These are phyloP conservation scores for Crithidia thermophila DNA, from an alignment of 208 protist species.

Conservation along the genomic window DNA sequence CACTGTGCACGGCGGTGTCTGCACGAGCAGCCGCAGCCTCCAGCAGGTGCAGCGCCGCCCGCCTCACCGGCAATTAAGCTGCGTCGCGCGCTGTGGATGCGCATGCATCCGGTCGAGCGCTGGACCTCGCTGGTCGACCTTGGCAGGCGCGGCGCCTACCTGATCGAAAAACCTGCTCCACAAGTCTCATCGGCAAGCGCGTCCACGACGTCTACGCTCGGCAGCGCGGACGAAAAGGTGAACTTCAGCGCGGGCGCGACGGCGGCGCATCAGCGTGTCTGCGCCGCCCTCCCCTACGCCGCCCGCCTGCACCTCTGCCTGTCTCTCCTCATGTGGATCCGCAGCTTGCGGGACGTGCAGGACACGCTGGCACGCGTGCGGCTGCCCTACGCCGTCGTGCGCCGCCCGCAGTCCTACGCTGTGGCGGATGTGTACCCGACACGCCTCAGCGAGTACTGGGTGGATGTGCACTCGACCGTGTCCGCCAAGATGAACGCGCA, in stretches of 20 bases:
- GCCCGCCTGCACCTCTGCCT: constrained; percentile 62
- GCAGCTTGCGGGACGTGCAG: constrained; percentile 65
- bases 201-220: constrained; percentile 7
- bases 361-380: constrained; percentile 65
- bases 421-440: constrained; percentile 71
- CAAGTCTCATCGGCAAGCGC: not conserved
- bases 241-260: constrained; percentile 27
- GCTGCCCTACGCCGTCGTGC: constrained; percentile 52
- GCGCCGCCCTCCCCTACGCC: constrained; percentile 55
- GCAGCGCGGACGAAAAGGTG: constrained; percentile 26
- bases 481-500: constrained; percentile 38
- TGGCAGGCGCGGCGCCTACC: constrained; percentile 46
- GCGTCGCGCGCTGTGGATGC: constrained; percentile 52
- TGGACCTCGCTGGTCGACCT: constrained; percentile 76
- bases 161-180: constrained; percentile 38
- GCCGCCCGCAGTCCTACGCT: constrained; percentile 33
- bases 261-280: constrained; percentile 33
- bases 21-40: no score
- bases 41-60: not conserved
- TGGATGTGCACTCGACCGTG: constrained; percentile 66
- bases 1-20: no score
- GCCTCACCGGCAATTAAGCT: constrained; percentile 18
- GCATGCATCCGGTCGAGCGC: constrained; percentile 70
- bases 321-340: constrained; percentile 72
- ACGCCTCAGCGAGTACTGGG: constrained; percentile 55